Conservation (phyloP, 2,329 filamentous ascomycete genomes). For the Rutstroemia sydowiana region DNA sequence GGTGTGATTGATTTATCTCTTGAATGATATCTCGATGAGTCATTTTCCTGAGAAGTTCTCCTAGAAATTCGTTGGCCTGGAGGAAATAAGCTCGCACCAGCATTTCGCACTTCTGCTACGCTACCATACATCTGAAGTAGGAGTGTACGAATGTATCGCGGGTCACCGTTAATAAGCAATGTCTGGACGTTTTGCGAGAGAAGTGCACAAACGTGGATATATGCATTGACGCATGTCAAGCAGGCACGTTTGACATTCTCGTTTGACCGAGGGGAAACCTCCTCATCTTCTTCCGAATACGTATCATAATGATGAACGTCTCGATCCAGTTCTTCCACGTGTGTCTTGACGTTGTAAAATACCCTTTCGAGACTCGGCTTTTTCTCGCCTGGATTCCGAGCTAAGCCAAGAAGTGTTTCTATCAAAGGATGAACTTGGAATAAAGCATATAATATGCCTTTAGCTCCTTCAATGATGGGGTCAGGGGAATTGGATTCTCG, state of each 20-base stretch:
- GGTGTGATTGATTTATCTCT: slow-evolving; percentile 48
- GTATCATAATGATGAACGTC: slow-evolving; percentile 56
- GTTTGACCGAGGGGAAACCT: slow-evolving; percentile 45
- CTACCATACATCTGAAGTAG: slow-evolving; percentile 59
- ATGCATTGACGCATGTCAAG: slow-evolving; percentile 55
- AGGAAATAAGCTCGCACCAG: slow-evolving; percentile 22
- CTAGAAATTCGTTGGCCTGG: slow-evolving; percentile 9
- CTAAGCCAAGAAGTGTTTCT: slow-evolving; percentile 55
- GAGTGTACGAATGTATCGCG: slow-evolving; percentile 58
- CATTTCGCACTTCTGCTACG: slow-evolving; percentile 54
- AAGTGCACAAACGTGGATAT: slow-evolving; percentile 57
- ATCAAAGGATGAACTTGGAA: slow-evolving; percentile 64
- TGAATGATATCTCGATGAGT: slow-evolving; percentile 44
- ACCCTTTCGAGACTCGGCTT: slow-evolving; percentile 59
- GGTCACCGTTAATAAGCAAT: slow-evolving; percentile 58
- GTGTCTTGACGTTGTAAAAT: slow-evolving; percentile 60
- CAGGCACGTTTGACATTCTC: slow-evolving; percentile 58
- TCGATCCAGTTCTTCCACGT: slow-evolving; percentile 58
- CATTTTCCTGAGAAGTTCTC: slow-evolving; percentile 21
- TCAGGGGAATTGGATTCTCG: slow-evolving; percentile 55
- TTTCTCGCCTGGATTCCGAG: slow-evolving; percentile 52
- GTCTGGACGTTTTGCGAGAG: slow-evolving; percentile 55
- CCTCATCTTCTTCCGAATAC: slow-evolving; percentile 42
- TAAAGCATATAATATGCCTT: slow-evolving; percentile 59
- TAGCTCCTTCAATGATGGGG: slow-evolving; percentile 56